Evolutionary conservation across 2,329 filamentous ascomycete species (phyloP), one percentile per base, ranked within the genome.

Genomic region (Pyricularia pennisetigena): DNA sequence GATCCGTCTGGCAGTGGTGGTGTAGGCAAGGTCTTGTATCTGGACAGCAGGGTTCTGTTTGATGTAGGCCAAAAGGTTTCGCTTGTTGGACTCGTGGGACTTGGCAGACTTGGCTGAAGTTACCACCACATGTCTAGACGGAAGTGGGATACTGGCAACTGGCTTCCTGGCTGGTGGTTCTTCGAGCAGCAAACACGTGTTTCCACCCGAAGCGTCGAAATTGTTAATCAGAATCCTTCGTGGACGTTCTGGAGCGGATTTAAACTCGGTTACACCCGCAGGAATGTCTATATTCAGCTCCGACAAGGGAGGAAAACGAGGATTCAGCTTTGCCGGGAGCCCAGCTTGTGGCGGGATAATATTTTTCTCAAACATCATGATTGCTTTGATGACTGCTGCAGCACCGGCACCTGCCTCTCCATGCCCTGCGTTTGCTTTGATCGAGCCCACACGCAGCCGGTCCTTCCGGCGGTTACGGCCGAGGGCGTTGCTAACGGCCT

Each of bases 381-480:
- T 49, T 49, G 41, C 41, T 49, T 49, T 49, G 41, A 49, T 49
- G 10, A 49, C 12, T 14, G 41, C 49, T 85, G 70, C 81, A 85
- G 83, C 24, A 85, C 72, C 0, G 86, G 73, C 0, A 81, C 73
- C 70, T 86, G 79, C 76, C 70, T 83, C 82, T 68, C 77, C 75
- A 70, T 86, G 83, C 1, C 83, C 83, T n/a, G 85, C 75, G 66
- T 84, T 84, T 0, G 81, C 73, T 69, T 86, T 86, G 7, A 80
- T 79, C 0, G 82, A 77, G 0, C 83, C 83, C 3, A 86, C 71
- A 69, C 80, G 75, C 1, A 87, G 75, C 0, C 12, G 41, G 20
- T 79, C 77, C 24, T 72, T 54, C 41, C 70, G 65, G 82, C 28
- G 49, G 28, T 54, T 30, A n/a, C 64, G 7, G 67, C 16, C 61